phyloP scores from a whole-genome alignment of 257 asterid genomes.

The Sherardia arvensis region DNA sequence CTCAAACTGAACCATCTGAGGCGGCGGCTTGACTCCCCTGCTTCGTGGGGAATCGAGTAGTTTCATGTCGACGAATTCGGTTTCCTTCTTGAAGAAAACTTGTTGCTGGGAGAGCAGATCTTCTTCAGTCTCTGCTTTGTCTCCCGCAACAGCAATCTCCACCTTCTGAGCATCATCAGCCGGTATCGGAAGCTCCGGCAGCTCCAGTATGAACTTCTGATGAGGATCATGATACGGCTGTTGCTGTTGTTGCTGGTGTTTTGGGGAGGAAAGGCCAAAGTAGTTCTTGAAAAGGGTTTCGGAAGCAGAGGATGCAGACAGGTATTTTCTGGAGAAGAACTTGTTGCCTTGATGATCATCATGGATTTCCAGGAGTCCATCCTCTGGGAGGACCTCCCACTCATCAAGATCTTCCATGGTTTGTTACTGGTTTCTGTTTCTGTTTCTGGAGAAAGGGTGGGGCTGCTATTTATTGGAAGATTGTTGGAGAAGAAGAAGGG shows the following conservation, averaged over 20 bases:
- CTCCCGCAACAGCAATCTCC: neutral
- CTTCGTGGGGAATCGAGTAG: conserved; percentile 49
- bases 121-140: conserved; percentile 18
- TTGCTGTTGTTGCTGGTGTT: no score
- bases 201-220: conserved; percentile 6
- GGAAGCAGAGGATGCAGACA: neutral
- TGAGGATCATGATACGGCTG: neutral
- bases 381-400: conserved; percentile 75
- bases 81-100: conserved; percentile 69
- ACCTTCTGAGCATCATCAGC: neutral
- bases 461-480: neutral
- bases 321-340: conserved; percentile 40
- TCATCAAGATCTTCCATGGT: conserved; percentile 48
- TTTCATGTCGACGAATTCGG: conserved; percentile 69
- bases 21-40: conserved; percentile 25
- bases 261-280: conserved; percentile 38
- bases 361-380: conserved; percentile 56
- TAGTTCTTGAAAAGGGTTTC: conserved; percentile 35
- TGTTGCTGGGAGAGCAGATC: conserved; percentile 40
- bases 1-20: conserved; percentile 32
- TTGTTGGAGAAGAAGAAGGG: neutral
- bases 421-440: no score
- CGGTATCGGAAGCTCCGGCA: neutral
- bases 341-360: conserved; percentile 31
- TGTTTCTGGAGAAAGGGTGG: neutral